Evolutionary conservation across 2,329 filamentous ascomycete genomes (phyloP).

Genomic region (Hypoxylon rubiginosum): DNA sequence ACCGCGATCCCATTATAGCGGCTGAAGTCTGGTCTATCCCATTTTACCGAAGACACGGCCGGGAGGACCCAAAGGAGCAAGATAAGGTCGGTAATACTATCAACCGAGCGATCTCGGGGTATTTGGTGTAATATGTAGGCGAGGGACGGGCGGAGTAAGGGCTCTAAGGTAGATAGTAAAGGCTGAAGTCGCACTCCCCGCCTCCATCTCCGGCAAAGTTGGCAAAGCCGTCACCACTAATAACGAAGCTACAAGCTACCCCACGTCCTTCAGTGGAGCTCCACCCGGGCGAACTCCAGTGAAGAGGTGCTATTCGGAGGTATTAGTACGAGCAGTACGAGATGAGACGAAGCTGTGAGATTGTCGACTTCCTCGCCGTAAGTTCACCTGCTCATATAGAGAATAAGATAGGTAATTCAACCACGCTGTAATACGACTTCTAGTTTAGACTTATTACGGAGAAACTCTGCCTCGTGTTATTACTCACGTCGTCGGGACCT

Average conservation of each 20-base stretch:
- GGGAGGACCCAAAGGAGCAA: constrained; percentile 5
- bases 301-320: neutral
- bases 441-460: neutral
- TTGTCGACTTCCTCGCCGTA: neutral
- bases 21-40: constrained; percentile 31
- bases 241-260: constrained; percentile 29
- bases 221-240: constrained; percentile 30
- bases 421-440: neutral
- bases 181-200: constrained; percentile 18
- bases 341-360: constrained; percentile 1
- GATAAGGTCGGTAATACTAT: constrained; percentile 18
- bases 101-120: constrained; percentile 26
- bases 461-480: neutral
- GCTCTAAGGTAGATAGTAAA: constrained; percentile 4
- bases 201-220: constrained; percentile 34
- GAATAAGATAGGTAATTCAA: neutral
- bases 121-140: neutral
- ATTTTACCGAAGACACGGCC: constrained; percentile 32
- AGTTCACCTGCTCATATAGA: no score
- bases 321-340: constrained; percentile 5
- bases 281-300: constrained; percentile 15
- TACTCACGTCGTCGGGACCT: neutral
- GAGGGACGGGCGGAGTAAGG: constrained; percentile 4
- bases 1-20: constrained; percentile 10
- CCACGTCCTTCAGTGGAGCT: constrained; percentile 27